phyloP scores from a whole-genome alignment of 2,329 filamentous ascomycete genomes.

The Simplicillium sp. region DNA sequence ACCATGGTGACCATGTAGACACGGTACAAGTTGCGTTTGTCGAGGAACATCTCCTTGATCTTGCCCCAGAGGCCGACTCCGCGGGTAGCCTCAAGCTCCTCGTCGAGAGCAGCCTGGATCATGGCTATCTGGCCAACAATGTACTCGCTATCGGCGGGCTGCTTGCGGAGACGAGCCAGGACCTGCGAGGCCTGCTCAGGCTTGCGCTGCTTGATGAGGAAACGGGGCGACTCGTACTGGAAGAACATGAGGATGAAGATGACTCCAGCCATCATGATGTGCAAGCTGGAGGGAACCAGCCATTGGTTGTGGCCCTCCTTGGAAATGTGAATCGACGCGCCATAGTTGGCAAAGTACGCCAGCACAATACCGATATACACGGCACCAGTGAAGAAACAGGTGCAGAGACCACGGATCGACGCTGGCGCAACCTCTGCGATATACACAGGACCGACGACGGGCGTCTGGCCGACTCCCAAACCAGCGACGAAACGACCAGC shows the following conservation, averaged over 20 bases:
- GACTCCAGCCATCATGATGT: slow-evolving; percentile 67
- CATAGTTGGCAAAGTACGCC: slow-evolving; percentile 68
- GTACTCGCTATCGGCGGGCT: slow-evolving; percentile 50
- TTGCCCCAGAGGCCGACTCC: slow-evolving; percentile 56
- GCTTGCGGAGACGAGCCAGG: slow-evolving; percentile 49
- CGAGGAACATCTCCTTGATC: slow-evolving; percentile 58
- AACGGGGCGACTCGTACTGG: slow-evolving; percentile 61
- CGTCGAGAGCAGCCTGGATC: slow-evolving; percentile 57
- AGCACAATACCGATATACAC: slow-evolving; percentile 73
- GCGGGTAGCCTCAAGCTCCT: slow-evolving; percentile 62
- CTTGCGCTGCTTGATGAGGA: slow-evolving; percentile 55
- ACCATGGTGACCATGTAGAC: slow-evolving; percentile 59
- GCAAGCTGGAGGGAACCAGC: slow-evolving; percentile 64
- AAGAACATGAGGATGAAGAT: slow-evolving; percentile 63
- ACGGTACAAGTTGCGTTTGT: slow-evolving; percentile 62
- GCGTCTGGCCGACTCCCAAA: slow-evolving; percentile 56
- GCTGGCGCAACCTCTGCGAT: slow-evolving; percentile 64
- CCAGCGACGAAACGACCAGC: slow-evolving; percentile 59
- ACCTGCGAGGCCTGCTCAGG: slow-evolving; percentile 46
- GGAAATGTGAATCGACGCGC: slow-evolving; percentile 39
- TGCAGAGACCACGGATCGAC: slow-evolving; percentile 62
- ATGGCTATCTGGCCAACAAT: slow-evolving; percentile 50
- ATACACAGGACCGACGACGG: slow-evolving; percentile 61
- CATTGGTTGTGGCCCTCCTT: slow-evolving; percentile 38
- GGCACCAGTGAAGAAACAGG: slow-evolving; percentile 40